Evolutionary conservation across 2,329 filamentous ascomycete genomes (phyloP), one percentile per base, ranked within the genome.

Genomic region (Didymella glomerata): DNA sequence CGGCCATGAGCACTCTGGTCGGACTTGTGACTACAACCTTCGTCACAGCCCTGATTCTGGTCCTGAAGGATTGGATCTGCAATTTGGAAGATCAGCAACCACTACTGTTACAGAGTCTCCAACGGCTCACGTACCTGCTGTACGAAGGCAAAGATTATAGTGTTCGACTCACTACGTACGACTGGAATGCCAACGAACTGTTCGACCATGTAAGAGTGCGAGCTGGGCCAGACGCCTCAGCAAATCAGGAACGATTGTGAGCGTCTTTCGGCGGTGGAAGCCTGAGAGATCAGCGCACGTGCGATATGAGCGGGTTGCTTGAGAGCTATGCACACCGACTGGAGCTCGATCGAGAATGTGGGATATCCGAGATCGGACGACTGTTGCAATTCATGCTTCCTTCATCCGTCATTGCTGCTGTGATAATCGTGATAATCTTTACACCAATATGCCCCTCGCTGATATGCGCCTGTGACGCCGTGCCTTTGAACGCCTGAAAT

Each of bases 401-500:
- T 38, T 32, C 16, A 36, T 25, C 30, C 54, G 10, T 48, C 22
- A n/a, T 44, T 9, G 7, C 36, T 44, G 27, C 14, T 27, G 16
- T 16, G 20, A 6, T 20, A 32, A 30, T 46, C 30, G 27, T 36
- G 20, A 3, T 28, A 38, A 30, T 10, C 3, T 30, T 27, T n/a
- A 54, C 45, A 47, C 41, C 49, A 11, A 48, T 45, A 24, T 42
- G 28, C 27, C 22, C 34, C 10, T 50, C 40, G 46, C 50, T 47
- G 42, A 54, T 50, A 22, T 59, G 22, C 41, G 27, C 46, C 56
- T 30, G 54, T 42, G 34, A 59, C 56, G 50, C 56, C 56, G 20
- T 59, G 10, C 34, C 56, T 22, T 36, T 49, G 30, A 59, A 59
- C 56, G 56, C 56, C 56, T 59, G 28, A 34, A 54, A 59, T 59